Conservation (phyloP, 805 yeast genomes). For the Zygosaccharomyces lentus region DNA sequence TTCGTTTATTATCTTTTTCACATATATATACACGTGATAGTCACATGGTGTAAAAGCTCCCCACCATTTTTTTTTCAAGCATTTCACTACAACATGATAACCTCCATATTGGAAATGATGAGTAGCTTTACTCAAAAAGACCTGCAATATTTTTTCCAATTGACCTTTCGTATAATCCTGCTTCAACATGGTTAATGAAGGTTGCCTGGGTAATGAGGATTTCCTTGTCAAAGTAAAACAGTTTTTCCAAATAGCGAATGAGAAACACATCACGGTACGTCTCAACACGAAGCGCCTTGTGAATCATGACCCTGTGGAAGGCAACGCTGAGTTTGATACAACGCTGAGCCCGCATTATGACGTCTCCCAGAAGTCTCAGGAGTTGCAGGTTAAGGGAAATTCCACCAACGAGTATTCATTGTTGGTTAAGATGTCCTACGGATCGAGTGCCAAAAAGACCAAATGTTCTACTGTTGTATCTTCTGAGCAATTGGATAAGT, state of each 20-base stretch:
- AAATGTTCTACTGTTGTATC: constrained; percentile 73
- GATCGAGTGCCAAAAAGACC: constrained; percentile 36
- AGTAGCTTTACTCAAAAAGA: no score
- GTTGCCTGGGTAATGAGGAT: constrained; percentile 14
- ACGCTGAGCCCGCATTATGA: constrained; percentile 35
- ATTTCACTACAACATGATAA: no score
- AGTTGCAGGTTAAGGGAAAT: constrained; percentile 8
- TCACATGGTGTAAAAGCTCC: no score
- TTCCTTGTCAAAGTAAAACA: constrained; percentile 25
- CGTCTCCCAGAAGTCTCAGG: constrained; percentile 26
- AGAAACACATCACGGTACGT: constrained; percentile 26
- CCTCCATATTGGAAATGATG: no score
- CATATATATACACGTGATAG: no score
- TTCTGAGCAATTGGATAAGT: constrained; percentile 54
- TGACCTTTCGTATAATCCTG: background rate
- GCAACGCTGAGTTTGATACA: constrained; percentile 49
- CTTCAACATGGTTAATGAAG: constrained; percentile 10
- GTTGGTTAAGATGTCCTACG: constrained; percentile 53
- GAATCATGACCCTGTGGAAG: constrained; percentile 30
- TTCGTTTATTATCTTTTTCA: no score
- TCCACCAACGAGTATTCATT: constrained; percentile 48
- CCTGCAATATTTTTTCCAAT: no score
- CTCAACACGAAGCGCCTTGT: constrained; percentile 30
- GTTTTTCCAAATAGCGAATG: constrained; percentile 28
- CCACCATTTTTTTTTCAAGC: no score